These are phyloP conservation scores for Fusarium aywerte DNA, from an alignment of 2,329 filamentous ascomycete species.

Conservation along the genomic window DNA sequence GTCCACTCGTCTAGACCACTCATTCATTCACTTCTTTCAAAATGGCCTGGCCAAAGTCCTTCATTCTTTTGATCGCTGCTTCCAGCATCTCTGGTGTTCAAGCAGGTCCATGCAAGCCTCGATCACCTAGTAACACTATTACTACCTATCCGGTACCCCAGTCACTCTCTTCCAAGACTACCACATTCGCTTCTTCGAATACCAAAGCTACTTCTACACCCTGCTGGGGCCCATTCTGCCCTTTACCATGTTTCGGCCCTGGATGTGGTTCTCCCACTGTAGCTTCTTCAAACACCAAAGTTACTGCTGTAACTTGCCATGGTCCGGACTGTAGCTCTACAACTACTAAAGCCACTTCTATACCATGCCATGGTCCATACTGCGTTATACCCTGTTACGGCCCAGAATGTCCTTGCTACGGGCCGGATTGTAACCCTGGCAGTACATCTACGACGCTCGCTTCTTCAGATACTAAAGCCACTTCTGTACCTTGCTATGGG, in stretches of 20 bases:
- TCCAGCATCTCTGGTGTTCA: constrained; percentile 7
- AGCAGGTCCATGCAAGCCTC: constrained; percentile 31
- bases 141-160: constrained; percentile 26
- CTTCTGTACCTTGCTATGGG: neutral
- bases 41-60: constrained; percentile 31
- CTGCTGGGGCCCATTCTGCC: neutral
- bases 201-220: neutral
- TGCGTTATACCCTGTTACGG: neutral
- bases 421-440: neutral
- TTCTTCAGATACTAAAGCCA: neutral
- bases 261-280: neutral
- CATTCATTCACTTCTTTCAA: constrained; percentile 13
- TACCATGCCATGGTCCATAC: neutral
- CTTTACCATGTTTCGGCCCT: neutral
- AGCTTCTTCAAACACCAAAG: neutral
- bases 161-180: neutral
- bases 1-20: constrained; percentile 11
- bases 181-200: constrained; percentile 3
- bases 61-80: constrained; percentile 30
- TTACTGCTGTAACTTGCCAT: neutral
- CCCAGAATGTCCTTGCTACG: neutral
- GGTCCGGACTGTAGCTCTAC: neutral
- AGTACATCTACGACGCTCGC: neutral
- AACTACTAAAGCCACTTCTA: neutral
- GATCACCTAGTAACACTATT: constrained; percentile 8